Base-by-base conservation (phyloP, 2,329 filamentous ascomycete genomes). In the Fonsecaea pugnacius region DNA sequence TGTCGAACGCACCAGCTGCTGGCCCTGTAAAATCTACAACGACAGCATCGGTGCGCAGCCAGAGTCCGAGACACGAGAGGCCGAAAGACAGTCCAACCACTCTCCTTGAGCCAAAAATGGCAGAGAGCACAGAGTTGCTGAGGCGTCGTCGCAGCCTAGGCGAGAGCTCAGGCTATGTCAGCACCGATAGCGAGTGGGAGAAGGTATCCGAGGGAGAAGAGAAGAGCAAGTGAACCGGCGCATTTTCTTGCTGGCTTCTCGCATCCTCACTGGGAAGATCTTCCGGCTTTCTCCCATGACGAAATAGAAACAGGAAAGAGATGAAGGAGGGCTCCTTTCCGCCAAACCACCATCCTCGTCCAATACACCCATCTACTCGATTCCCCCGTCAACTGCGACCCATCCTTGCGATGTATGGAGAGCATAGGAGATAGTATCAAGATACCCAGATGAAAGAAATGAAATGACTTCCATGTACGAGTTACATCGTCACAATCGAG, bases 111-210 rank as follows among this genome's bases (percentile, higher is more conserved):
- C 73, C 87, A 69, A 86, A 84, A 77, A 81, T 80, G 57, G 80
- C 59, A 33, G 68, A 67, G 35, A 63, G 82, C 52, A 72, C 72
- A 16, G 75, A 72, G 57, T 78, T 77, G 52, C 35, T 81, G 67
- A 79, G 78, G 74, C 81, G 81, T 73, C 76, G 79, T 64, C 80
- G 75, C 67, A 71, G 78, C 62, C 76, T 79, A 10, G 82, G 82
- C 62, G 82, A 82, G 59, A 82, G 74, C 59, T 81, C 79, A n/a
- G 83, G 82, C 10, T 84, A 86, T 68, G 73, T 83, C 67, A 94
- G 92, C 78, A 97, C 93, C 4, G 94, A 98, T 79, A 94, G 94
- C 73, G 94, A 98, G 79, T 98, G 94, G 94, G 94, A 97, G 81
- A 96, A 95, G 82, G 90, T 98, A 3, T 71, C 69, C 21, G 69